Conservation (phyloP, 2,329 filamentous ascomycete genomes). For the Geosmithia flava region DNA sequence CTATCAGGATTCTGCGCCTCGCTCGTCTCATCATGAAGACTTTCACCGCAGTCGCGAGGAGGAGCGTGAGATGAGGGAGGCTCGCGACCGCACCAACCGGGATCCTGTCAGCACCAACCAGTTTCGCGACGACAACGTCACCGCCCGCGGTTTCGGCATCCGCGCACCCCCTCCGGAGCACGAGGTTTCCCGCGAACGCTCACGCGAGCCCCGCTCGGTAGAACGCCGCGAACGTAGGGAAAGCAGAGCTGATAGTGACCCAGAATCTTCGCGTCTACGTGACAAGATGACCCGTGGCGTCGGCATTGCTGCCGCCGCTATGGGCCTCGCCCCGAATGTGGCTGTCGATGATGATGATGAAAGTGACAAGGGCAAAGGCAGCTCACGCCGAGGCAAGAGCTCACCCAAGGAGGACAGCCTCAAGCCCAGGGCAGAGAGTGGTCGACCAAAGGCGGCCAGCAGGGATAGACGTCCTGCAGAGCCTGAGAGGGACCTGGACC, state of each 20-base stretch:
- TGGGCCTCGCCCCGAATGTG: constrained; percentile 25
- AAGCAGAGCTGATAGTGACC: constrained; percentile 15
- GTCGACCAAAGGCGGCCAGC: background rate
- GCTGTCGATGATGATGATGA: constrained; percentile 25
- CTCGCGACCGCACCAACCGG: constrained; percentile 20
- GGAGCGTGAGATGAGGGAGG: constrained; percentile 27
- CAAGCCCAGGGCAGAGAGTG: constrained; percentile 8
- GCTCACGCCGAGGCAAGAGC: constrained; percentile 11
- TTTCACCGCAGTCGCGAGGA: constrained; percentile 36
- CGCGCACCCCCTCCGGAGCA: constrained; percentile 25
- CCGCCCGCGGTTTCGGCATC: constrained; percentile 38
- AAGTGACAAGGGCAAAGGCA: constrained; percentile 5
- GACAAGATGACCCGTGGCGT: constrained; percentile 36
- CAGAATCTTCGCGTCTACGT: constrained; percentile 27
- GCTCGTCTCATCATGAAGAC: constrained; percentile 32
- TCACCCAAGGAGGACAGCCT: constrained; percentile 16
- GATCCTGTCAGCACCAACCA: constrained; percentile 10
- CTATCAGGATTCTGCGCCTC: constrained; percentile 31
- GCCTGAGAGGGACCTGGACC: background rate
- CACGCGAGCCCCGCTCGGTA: constrained; percentile 16
- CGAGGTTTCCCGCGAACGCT: constrained; percentile 29
- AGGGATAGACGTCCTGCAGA: constrained; percentile 1
- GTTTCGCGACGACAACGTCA: constrained; percentile 33
- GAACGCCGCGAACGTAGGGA: constrained; percentile 15
- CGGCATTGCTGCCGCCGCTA: constrained; percentile 33